Percentiles rank a stretch among this genome's conserved stretches.
Conservation (phyloP, 768 basidiomycete species). For the Tephrocybe sp. region DNA sequence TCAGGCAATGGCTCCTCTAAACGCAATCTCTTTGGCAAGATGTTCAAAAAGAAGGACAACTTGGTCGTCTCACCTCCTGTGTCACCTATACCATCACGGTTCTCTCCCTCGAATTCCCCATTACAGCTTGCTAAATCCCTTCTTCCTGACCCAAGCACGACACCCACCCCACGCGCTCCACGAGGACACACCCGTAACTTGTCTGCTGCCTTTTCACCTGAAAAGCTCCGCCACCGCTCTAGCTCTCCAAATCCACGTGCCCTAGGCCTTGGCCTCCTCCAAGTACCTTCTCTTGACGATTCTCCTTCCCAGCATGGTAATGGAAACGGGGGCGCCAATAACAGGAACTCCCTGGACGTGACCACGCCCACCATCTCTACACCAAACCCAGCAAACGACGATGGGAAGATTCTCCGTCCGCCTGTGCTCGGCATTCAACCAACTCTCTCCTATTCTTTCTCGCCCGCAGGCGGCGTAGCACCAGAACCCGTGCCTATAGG, state of each 20-base stretch:
- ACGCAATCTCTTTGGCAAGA: conserved; percentile 66
- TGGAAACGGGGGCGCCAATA: neutral
- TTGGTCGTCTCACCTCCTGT: conserved; percentile 18
- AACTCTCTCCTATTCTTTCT: conserved; percentile 49
- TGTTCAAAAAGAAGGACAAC: conserved; percentile 57
- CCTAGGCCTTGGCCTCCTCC: conserved; percentile 14
- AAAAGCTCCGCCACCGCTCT: conserved; percentile 18
- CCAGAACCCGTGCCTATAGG: conserved; percentile 9
- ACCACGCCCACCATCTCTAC: neutral
- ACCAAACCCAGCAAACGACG: conserved; percentile 2
- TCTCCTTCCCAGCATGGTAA: conserved; percentile 2
- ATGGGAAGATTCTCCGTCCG: conserved; percentile 28
- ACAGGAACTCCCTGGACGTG: neutral
- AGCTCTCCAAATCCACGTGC: conserved; percentile 17
- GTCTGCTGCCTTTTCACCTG: conserved; percentile 13
- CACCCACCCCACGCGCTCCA: conserved; percentile 12
- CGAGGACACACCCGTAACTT: conserved; percentile 16
- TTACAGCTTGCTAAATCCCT: conserved; percentile 8
- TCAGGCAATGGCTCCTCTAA: conserved; percentile 27
- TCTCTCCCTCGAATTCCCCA: conserved; percentile 8
- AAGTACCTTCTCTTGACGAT: conserved; percentile 15
- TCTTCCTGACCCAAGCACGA: conserved; percentile 10
- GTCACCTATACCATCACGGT: conserved; percentile 28
- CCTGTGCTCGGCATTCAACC: conserved; percentile 69
- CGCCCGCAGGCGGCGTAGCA: conserved; percentile 21